A percentile compares a stretch with the other conserved stretches of the same genome.
phyloP scores from a whole-genome alignment of 805 yeast genomes.

The Candida glaebosa region DNA sequence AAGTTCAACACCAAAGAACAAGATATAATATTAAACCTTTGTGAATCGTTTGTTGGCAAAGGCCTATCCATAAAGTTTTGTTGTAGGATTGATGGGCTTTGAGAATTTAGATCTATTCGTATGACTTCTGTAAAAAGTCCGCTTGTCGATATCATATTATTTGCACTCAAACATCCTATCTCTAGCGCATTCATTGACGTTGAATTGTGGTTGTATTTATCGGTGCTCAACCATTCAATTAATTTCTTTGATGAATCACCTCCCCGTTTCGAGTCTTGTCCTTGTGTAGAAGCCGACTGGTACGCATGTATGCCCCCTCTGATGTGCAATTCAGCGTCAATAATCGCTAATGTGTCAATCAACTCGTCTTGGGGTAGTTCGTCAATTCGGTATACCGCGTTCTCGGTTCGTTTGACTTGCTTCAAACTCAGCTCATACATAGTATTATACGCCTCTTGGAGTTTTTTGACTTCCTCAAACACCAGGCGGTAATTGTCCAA shows the following conservation, averaged over 20 bases:
- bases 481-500: constrained; percentile 14
- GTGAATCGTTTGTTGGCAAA: constrained; percentile 43
- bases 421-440: neutral
- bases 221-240: constrained; percentile 62
- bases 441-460: neutral
- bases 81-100: constrained; percentile 63
- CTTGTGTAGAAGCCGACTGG: constrained; percentile 82
- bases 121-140: constrained; percentile 48
- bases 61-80: constrained; percentile 86
- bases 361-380: constrained; percentile 13
- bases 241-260: constrained; percentile 87
- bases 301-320: constrained; percentile 78
- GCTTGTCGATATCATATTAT: constrained; percentile 63
- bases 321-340: constrained; percentile 58
- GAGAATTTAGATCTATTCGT: constrained; percentile 79
- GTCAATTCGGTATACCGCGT: constrained; percentile 18
- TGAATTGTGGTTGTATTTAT: constrained; percentile 6
- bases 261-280: constrained; percentile 76
- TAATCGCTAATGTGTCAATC: constrained; percentile 41
- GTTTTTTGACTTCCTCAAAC: neutral
- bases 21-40: constrained; percentile 63
- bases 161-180: constrained; percentile 74
- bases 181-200: constrained; percentile 55
- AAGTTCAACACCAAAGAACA: constrained; percentile 87
- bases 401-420: constrained; percentile 4